phyloP scores from a whole-genome alignment of 163 green algal species.

The Chloroidium sp. region DNA sequence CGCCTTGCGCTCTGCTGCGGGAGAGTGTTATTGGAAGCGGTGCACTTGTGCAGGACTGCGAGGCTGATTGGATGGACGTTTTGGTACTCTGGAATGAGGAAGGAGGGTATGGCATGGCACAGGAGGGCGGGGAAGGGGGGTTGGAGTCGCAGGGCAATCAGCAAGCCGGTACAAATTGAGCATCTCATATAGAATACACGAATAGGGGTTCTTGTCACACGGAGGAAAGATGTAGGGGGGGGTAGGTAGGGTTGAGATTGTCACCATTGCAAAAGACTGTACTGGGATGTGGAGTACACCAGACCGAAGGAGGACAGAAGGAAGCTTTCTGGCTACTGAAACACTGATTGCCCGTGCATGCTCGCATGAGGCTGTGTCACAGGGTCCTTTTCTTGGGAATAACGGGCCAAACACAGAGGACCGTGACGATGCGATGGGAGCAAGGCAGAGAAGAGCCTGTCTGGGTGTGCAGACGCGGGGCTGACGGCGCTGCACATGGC shows the following conservation, averaged over 20 bases:
- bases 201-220: too few relatives aligned
- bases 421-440: not conserved
- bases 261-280: too few relatives aligned
- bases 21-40: not conserved
- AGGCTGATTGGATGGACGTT: too few relatives aligned
- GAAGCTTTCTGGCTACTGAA: too few relatives aligned
- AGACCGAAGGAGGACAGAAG: too few relatives aligned
- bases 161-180: too few relatives aligned
- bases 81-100: too few relatives aligned
- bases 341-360: not conserved
- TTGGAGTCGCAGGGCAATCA: not conserved
- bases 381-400: not conserved
- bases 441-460: not conserved
- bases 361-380: not conserved
- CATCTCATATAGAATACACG: too few relatives aligned
- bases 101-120: not conserved
- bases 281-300: too few relatives aligned
- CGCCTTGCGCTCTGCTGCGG: not conserved
- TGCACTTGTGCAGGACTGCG: not conserved
- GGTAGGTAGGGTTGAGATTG: too few relatives aligned
- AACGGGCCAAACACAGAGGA: not conserved
- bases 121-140: not conserved
- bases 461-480: conserved; percentile 4
- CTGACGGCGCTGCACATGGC: conserved; percentile 25
- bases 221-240: too few relatives aligned